Base-by-base conservation (phyloP, 2,329 filamentous ascomycete species). In the Botrytis pseudocinerea region DNA sequence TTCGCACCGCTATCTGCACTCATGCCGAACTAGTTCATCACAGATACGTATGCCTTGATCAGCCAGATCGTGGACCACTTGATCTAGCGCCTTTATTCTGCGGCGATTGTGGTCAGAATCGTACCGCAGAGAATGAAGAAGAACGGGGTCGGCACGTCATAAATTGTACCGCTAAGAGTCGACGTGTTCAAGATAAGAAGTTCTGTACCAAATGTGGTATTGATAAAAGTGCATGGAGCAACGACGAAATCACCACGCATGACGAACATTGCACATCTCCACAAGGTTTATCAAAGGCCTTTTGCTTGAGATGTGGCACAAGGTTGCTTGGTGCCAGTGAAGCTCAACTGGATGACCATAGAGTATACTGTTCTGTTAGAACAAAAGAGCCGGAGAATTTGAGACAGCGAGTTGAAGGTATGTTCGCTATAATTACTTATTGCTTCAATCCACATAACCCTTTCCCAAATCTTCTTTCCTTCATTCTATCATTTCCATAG, bases 131-230 rank as follows among this genome's bases (percentile, higher is more conserved):
- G 32, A 57, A 60, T n/a, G 44, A 72, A n/a, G 35, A 63, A 57
- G 20, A 65, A 62, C 44, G 63, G 2, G 40, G 57, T 32, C 44
- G 57, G 28, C 73, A 70, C 22, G 54, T 70, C 3, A 32, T 48
- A 8, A 28, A 57, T 16, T 35, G 48, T 22, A 65, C 72, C 1
- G 65, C 65, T 12, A 69, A 28, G 18, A 57, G 64, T 44, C 44
- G 40, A 6, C 42, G 22, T 10, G 40, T 16, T 16, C 38, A 42
- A 12, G 64, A 51, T 20, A 59, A 46, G 25, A 59, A 44, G 60
- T 73, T 70, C 69, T 77, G 76, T 44, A 70, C 60, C 12, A 71
- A 69, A 54, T 77, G 76, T 44, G 73, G 73, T 3, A 54, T 78
- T 12, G 62, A 75, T 48, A 65, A 74, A 16, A 72, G 61, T 42